Evolutionary conservation across 805 yeast species (phyloP).

Genomic region (Vanderwaltozyma yarrowii): DNA sequence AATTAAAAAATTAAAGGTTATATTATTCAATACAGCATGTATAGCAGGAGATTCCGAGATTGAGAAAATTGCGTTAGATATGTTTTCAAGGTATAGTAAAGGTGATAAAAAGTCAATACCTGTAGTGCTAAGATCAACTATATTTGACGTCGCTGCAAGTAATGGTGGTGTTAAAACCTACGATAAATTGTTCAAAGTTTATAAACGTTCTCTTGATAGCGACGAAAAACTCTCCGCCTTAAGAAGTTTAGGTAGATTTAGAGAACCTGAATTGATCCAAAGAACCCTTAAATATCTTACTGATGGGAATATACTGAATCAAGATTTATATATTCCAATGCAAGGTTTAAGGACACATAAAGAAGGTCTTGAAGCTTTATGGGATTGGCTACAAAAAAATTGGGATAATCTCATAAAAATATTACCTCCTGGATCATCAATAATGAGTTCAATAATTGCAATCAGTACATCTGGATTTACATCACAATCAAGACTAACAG

Average conservation of each 20-base stretch:
- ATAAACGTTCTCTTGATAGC: slow-evolving; percentile 46
- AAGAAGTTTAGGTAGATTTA: slow-evolving; percentile 55
- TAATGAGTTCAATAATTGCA: slow-evolving; percentile 67
- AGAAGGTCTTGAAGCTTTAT: slow-evolving; percentile 57
- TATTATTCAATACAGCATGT: slow-evolving; percentile 52
- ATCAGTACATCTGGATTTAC: slow-evolving; percentile 54
- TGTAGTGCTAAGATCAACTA: slow-evolving; percentile 60
- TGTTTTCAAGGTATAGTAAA: slow-evolving; percentile 42
- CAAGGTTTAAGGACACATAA: slow-evolving; percentile 54
- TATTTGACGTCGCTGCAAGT: slow-evolving; percentile 55
- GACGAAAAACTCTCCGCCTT: slow-evolving; percentile 66
- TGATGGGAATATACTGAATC: slow-evolving; percentile 51
- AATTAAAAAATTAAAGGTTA: slow-evolving; percentile 55
- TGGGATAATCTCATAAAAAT: slow-evolving; percentile 59
- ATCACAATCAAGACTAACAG: slow-evolving; percentile 39
- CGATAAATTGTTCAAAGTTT: slow-evolving; percentile 50
- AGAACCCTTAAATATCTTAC: slow-evolving; percentile 47
- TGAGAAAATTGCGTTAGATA: slow-evolving; percentile 35
- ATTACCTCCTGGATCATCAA: slow-evolving; percentile 71
- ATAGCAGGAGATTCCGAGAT: slow-evolving; percentile 39
- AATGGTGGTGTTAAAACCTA: slow-evolving; percentile 52
- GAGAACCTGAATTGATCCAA: slow-evolving; percentile 38
- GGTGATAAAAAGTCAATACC: slow-evolving; percentile 63
- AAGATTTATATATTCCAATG: slow-evolving; percentile 72
- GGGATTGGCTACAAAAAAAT: slow-evolving; percentile 64